Evolutionary conservation across 1,139 yeast genomes (phyloP), one percentile per base, ranked within the genome.

Genomic region (Candida mesenterica): DNA sequence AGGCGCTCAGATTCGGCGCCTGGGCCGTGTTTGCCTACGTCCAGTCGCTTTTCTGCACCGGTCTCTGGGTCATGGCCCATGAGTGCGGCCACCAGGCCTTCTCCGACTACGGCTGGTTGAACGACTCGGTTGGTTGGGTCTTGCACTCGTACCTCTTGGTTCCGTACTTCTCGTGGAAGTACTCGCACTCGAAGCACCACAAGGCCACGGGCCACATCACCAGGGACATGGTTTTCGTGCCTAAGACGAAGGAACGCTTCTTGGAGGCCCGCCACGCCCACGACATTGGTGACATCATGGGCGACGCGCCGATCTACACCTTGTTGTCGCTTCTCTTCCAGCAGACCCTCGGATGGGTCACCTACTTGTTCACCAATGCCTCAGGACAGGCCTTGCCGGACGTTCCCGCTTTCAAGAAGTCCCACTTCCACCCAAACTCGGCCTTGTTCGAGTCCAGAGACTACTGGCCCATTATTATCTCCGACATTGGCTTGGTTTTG

Each of bases 41-140:
- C 30, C 77, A 79, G 49, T 87, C 94, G 32, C 67, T 84, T 46
- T 73, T 82, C 51, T 85, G 86, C 22, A 81, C 87, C 43, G 95
- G 95, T 24, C 55, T 82, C 46, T 86, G 95, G 95, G 82, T 86
- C 44, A 62, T 86, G 59, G 95, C 95, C 41, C 95, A 86, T 62
- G 95, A 86, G 64, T 86, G 95, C 67, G 95, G 95, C 36, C 95
- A 86, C 61, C 83, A 80, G 40, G 95, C 95, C 20, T 86, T 86
- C 55, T 77, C 86, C 17, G 88, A 84, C 52, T 80, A 79, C 54
- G 75, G 74, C 45, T 59, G 67, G 55, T 74, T 85, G 44, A 85
- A 86, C 59, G 92, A 86, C 58, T 60, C 76, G 32, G 80, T 82
- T 33, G 95, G 95, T 36, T 86, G 95, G 95, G 65, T 82, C 24